Base-by-base conservation (phyloP, 2,329 filamentous ascomycete species). In the Fusarium heterosporum region DNA sequence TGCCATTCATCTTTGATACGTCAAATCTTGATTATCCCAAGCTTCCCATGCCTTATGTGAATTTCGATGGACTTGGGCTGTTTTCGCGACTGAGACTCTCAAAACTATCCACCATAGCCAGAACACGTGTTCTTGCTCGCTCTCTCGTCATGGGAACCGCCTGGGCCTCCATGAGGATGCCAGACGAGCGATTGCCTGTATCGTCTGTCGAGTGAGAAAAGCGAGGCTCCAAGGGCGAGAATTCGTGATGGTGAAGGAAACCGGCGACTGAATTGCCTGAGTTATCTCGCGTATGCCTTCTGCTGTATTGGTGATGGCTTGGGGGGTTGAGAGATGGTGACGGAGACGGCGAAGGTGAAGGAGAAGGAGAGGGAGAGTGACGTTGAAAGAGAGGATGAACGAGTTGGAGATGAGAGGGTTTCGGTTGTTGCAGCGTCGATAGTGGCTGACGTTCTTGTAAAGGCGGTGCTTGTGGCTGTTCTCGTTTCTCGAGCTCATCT, bases 41-140 rank as follows among this genome's bases (percentile, higher is more conserved):
- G 14, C 14, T 11, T 7, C 26, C 19, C 5, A 17, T 19, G 1
- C 1, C 17, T 38, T 49, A 70, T 25, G 48, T 47, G 39, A 57
- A 63, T 16, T 69, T 60, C 53, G 63, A 73, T 22, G 82, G 77
- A 60, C 83, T 85, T 6, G 82, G 77, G 55, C 83, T 85, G 9
- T 68, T 73, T 25, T 79, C 78, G 40, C 79, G 76, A 62, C 81
- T 84, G 53, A 76, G 74, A 32, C 74, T 80, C 79, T 88, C 86
- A 60, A 88, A 80, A 59, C 77, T 81, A 69, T 87, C 80, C 38
- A 88, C 84, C 84, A 88, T 86, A 43, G 81, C 79, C 45, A 85
- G 73, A 28, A 88, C 86, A 34, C 80, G 74, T 14, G 82, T 82
- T 66, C 77, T 73, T 11, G 82, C 79, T 58, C 75, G 74, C 66